Conservation (phyloP, 2,329 filamentous ascomycete genomes). For the Coniochaeta hoffmannii region DNA sequence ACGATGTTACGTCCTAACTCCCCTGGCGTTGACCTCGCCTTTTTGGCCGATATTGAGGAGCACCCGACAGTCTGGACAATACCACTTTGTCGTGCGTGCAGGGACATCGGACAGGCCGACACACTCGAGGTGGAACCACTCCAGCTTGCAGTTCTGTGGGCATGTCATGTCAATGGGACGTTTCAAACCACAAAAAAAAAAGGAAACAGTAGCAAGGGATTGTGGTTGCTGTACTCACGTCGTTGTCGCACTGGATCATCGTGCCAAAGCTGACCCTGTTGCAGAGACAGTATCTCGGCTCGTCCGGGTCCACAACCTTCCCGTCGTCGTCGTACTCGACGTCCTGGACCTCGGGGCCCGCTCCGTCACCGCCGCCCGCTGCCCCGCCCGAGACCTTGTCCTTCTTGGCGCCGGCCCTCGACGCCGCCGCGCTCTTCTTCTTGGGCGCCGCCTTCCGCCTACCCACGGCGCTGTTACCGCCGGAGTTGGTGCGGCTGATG, state of each 20-base stretch:
- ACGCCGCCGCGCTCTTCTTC: constrained; percentile 45
- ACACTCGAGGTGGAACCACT: constrained; percentile 82
- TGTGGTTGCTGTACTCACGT: constrained; percentile 43
- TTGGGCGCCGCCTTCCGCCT: constrained; percentile 62
- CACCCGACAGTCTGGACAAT: constrained; percentile 68
- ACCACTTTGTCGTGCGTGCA: constrained; percentile 72
- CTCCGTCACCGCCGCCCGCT: constrained; percentile 19
- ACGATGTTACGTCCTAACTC: constrained; percentile 35
- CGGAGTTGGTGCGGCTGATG: constrained; percentile 55
- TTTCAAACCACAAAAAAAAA: neutral
- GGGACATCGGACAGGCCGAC: constrained; percentile 63
- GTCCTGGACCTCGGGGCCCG: constrained; percentile 35
- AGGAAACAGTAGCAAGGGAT: neutral
- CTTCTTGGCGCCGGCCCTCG: constrained; percentile 29
- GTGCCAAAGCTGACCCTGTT: constrained; percentile 73
- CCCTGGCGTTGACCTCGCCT: constrained; percentile 54
- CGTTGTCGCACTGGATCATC: constrained; percentile 81
- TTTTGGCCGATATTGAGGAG: constrained; percentile 55
- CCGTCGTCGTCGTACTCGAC: constrained; percentile 61
- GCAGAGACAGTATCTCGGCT: constrained; percentile 71
- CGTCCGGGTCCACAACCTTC: constrained; percentile 65
- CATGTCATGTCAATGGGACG: constrained; percentile 10
- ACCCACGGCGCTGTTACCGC: constrained; percentile 60
- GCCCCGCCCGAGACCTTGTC: constrained; percentile 27
- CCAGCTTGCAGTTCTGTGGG: constrained; percentile 59